Evolutionary conservation across 305 asterid genomes (phyloP), one percentile per base, ranked within the genome.

Genomic region (Solanum chacoense): DNA sequence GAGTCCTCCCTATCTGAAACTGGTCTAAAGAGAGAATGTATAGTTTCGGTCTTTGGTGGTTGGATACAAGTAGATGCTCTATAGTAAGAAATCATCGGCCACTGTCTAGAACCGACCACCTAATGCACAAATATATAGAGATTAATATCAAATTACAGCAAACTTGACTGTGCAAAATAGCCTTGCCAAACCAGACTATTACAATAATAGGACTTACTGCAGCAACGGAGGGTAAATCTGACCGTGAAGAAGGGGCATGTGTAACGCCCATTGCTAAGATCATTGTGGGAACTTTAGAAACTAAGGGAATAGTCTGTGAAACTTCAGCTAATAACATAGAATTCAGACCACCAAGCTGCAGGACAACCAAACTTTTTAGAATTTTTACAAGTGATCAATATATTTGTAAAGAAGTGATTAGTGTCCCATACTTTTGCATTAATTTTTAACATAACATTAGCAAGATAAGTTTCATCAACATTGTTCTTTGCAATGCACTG

Each of bases 21-120:
- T 69, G 91, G 94, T 88, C 88, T 87, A 74, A 91, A 93, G 38
- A 93, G 91, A 59, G 94, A 91, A 65, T 90, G 92, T 37, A 92
- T 91, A 59, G 87, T 75, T 73, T 92, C 89, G 16, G 80, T 83
- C 87, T 79, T 92, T 73, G 92, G 90, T 11, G 93, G 91, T 83
- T 91, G 87, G 69, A 88, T 88, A 65, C 90, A 78, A 29, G 90
- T 77, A 67, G 90, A 83, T 7, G 90, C 94, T 74, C 89, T 78
- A 78, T 93, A 93, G 31, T 91, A 89, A 75, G 94, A 93, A 86
- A 93, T 89, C 81, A 85, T 91, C 2, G 94, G 93, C 93, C 94
- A 93, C 89, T 87, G 89, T 87, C 91, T 90, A 22, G 94, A 93
- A 40, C 94, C 93, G 12, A 93, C 93, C 59, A 91, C 94, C 94